These are phyloP conservation scores for Syzygium oleosum DNA, from an alignment of 345 rosid genomes.

Conservation along the genomic window DNA sequence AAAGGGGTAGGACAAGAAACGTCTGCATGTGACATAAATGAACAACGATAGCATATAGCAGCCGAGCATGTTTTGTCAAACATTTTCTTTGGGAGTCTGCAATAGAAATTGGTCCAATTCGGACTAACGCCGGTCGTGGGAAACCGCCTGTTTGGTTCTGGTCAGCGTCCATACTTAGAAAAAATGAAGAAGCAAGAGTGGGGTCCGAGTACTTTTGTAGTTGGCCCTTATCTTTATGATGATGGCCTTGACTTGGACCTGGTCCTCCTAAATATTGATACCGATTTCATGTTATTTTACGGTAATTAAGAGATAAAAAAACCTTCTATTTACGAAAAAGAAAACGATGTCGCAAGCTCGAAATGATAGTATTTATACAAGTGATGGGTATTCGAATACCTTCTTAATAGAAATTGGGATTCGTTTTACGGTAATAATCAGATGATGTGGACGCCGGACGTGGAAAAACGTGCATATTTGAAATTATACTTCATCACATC, in stretches of 20 bases:
- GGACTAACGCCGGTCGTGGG: not conserved
- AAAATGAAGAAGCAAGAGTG: not conserved
- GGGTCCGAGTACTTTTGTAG: not conserved
- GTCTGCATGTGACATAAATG: not conserved
- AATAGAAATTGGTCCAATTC: not conserved
- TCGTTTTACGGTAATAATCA: not conserved
- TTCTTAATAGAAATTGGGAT: not conserved
- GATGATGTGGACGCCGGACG: not conserved
- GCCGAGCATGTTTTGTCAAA: not conserved
- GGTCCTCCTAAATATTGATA: not conserved
- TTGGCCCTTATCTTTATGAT: not conserved
- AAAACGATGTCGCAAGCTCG: not conserved
- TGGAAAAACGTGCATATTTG: not conserved
- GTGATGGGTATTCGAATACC: not conserved
- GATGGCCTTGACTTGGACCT: not conserved
- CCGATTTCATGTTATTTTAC: not conserved
- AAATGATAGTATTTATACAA: not conserved
- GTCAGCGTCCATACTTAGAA: constrained; percentile 1
- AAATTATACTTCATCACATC: not conserved
- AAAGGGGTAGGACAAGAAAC: not conserved
- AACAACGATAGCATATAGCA: not conserved
- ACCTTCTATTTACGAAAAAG: not conserved
- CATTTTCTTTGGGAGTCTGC: not conserved
- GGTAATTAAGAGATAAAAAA: not conserved
- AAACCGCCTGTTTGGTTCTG: not conserved